Percentiles rank a stretch among this genome's conserved stretches.
phyloP scores from a whole-genome alignment of 2,329 filamentous ascomycete genomes.

The Alternaria rosae region DNA sequence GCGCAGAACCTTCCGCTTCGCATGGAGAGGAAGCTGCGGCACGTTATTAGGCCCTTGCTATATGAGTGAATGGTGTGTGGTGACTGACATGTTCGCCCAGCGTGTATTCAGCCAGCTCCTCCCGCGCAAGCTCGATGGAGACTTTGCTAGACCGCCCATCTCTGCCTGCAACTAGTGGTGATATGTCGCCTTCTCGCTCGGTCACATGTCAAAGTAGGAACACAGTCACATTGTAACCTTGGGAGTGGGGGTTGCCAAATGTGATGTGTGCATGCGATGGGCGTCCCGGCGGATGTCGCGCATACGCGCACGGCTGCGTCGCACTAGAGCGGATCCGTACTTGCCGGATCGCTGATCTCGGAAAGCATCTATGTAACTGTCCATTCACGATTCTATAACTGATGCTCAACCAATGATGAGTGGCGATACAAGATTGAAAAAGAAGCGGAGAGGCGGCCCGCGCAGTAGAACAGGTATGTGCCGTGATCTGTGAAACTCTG shows the following conservation, averaged over 20 bases:
- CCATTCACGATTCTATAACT: neutral
- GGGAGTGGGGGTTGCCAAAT: neutral
- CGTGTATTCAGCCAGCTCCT: neutral
- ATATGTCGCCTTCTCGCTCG: neutral
- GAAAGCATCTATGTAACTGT: neutral
- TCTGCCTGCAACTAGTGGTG: neutral
- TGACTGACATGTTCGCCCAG: neutral
- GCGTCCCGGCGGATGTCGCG: neutral
- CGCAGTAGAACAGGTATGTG: constrained; percentile 33
- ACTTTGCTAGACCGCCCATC: neutral
- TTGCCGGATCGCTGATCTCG: neutral
- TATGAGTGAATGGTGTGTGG: neutral
- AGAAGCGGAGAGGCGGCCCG: constrained; percentile 33
- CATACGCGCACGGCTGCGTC: neutral
- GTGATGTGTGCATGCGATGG: neutral
- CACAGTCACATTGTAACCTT: neutral
- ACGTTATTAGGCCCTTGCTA: neutral
- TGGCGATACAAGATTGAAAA: constrained; percentile 19
- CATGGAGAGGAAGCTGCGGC: neutral
- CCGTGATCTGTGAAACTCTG: neutral
- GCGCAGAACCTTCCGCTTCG: too few species aligned
- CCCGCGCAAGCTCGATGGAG: neutral
- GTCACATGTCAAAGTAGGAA: neutral
- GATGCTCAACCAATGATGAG: neutral
- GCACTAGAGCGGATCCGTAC: neutral